These are phyloP conservation scores for Peronospora destructor DNA, from an alignment of 352 stramenopile genomes.

Conservation along the genomic window DNA sequence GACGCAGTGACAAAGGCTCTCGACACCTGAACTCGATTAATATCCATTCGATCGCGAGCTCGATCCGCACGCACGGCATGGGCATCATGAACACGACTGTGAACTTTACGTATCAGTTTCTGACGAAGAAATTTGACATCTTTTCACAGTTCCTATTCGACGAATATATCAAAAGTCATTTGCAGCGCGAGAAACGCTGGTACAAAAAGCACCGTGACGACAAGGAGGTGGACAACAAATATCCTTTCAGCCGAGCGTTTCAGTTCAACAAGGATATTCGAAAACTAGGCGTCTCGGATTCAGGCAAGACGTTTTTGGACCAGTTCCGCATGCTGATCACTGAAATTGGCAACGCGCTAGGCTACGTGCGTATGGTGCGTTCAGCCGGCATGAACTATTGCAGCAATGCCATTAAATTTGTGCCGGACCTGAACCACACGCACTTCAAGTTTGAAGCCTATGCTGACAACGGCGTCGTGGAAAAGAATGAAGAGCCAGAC, in stretches of 20 bases:
- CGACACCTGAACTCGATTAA: constrained; percentile 91
- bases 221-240: constrained; percentile 88
- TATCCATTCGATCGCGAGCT: constrained; percentile 87
- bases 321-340: constrained; percentile 89
- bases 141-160: constrained; percentile 91
- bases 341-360: constrained; percentile 90
- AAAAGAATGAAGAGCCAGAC: constrained; percentile 55
- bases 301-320: constrained; percentile 85
- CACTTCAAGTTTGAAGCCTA: constrained; percentile 80
- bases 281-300: constrained; percentile 80
- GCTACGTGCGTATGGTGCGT: constrained; percentile 91
- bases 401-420: constrained; percentile 89
- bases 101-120: constrained; percentile 93
- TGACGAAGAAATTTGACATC: constrained; percentile 88
- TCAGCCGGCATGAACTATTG: constrained; percentile 89
- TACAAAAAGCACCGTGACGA: constrained; percentile 89
- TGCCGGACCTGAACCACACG: constrained; percentile 85
- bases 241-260: constrained; percentile 88
- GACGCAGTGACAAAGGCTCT: constrained; percentile 84
- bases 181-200: constrained; percentile 90
- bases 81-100: constrained; percentile 94
- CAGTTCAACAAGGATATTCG: constrained; percentile 90
- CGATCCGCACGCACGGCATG: constrained; percentile 92
- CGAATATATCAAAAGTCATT: constrained; percentile 91
- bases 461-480: constrained; percentile 47